Evolutionary conservation across 2,329 filamentous ascomycete species (phyloP).

Genomic region (Epichloe sp.): DNA sequence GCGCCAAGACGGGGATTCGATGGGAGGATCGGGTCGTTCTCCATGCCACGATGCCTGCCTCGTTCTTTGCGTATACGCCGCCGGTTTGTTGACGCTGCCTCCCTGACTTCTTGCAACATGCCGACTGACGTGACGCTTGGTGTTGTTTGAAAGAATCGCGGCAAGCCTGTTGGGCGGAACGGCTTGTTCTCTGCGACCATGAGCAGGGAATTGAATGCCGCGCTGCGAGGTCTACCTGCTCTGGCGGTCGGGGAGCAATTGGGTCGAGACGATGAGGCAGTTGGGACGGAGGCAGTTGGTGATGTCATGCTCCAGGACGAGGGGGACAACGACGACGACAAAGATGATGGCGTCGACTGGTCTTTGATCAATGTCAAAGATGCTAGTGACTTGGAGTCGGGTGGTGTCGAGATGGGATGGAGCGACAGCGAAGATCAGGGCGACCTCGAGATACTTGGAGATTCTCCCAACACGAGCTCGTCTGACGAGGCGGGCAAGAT

Average conservation of each 20-base stretch:
- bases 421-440: not conserved
- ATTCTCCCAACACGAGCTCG: not conserved
- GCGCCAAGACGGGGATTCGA: conserved; percentile 38
- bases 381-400: not conserved
- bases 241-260: not conserved
- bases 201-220: conserved; percentile 21
- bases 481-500: not conserved
- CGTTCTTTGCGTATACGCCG: conserved; percentile 31
- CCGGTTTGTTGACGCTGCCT: conserved; percentile 25
- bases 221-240: conserved; percentile 11
- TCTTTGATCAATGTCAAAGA: not conserved
- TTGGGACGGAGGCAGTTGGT: not conserved
- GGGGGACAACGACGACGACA: not conserved
- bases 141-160: conserved; percentile 15
- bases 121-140: not conserved
- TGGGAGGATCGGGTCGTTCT: conserved; percentile 43
- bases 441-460: not conserved
- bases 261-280: not conserved
- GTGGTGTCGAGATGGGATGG: not conserved
- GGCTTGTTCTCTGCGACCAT: conserved; percentile 20
- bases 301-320: not conserved
- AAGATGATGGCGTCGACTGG: not conserved
- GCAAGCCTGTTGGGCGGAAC: conserved; percentile 24
- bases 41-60: conserved; percentile 17
- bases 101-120: not conserved